phyloP scores from a whole-genome alignment of 306 rosid genomes.

The Rosa lucieae region DNA sequence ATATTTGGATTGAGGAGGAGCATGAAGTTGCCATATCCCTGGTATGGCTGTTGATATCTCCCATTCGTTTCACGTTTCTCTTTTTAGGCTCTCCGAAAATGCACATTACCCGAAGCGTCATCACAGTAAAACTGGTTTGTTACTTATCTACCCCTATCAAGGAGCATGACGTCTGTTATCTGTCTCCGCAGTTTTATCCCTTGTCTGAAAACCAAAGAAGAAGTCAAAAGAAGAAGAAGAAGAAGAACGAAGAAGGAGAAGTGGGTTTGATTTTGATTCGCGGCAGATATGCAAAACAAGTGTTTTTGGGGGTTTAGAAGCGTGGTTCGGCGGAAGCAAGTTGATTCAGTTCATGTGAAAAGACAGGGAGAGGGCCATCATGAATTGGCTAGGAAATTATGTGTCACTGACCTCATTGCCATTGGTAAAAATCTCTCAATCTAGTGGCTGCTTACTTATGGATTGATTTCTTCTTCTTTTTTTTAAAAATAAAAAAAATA shows the following conservation, averaged over 20 bases:
- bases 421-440: conserved; percentile 36
- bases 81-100: too few relatives aligned
- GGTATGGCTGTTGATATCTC: too few relatives aligned
- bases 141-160: not conserved
- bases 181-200: too few relatives aligned
- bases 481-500: too few relatives aligned
- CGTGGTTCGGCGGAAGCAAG: conserved; percentile 60
- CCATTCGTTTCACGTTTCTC: too few relatives aligned
- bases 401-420: conserved; percentile 57
- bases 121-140: not conserved
- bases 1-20: too few relatives aligned
- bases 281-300: conserved; percentile 9
- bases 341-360: conserved; percentile 53
- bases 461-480: too few relatives aligned
- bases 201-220: too few relatives aligned
- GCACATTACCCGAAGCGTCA: not conserved
- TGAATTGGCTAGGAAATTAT: conserved; percentile 58
- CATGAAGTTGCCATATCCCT: too few relatives aligned
- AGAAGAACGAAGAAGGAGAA: not conserved
- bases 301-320: conserved; percentile 40
- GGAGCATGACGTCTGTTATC: too few relatives aligned
- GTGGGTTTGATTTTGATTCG: not conserved
- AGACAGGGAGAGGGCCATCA: conserved; percentile 22
- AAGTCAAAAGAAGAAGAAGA: too few relatives aligned
- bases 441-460: too few relatives aligned